Conservation (phyloP, 2,329 filamentous ascomycete species). For the Colletotrichum scovillei region DNA sequence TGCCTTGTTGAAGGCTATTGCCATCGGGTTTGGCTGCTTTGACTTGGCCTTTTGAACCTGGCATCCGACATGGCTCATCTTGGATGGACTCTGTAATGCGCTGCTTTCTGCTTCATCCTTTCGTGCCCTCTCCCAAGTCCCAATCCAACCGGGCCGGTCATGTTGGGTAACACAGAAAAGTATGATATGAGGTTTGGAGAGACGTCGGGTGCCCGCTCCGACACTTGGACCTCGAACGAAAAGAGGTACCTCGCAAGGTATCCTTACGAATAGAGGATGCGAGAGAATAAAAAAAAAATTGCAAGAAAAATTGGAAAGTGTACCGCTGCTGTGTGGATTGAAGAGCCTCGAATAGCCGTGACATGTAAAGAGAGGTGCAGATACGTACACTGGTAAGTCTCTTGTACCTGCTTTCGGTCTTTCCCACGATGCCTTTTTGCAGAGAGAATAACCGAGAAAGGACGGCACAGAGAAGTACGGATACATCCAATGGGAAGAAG, state of each 20-base stretch:
- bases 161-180: no score
- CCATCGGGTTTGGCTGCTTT: slow-evolving; percentile 5
- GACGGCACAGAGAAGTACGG: no score
- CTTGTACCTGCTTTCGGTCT: not conserved
- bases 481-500: not conserved
- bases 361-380: slow-evolving; percentile 2
- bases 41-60: not conserved
- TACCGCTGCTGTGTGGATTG: slow-evolving; percentile 21
- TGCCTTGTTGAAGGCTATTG: slow-evolving; percentile 1
- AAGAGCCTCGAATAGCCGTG: slow-evolving; percentile 36
- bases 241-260: not conserved
- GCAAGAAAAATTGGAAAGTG: not conserved
- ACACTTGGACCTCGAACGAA: slow-evolving; percentile 10
- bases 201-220: slow-evolving; percentile 24
- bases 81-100: not conserved
- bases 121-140: not conserved
- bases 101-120: no score
- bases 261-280: not conserved
- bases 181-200: no score
- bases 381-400: not conserved
- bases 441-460: not conserved
- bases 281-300: not conserved
- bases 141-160: slow-evolving; percentile 21
- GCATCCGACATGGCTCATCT: slow-evolving; percentile 7
- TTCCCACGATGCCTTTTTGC: not conserved